These are phyloP conservation scores for Backusella psychrophila DNA, from an alignment of 192 early-diverging fungal species.

Conservation along the genomic window DNA sequence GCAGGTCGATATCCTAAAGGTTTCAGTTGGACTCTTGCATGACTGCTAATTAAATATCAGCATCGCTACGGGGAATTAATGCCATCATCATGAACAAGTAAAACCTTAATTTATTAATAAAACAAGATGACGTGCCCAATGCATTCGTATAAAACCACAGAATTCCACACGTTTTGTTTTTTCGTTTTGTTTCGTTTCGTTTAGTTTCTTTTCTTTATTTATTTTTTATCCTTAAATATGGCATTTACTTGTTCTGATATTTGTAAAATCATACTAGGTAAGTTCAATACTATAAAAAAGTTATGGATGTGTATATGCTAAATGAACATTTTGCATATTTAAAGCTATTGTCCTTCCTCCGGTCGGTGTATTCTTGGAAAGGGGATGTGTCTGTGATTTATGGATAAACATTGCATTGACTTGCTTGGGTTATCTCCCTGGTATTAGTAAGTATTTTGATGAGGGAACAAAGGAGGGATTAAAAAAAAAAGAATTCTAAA, in stretches of 20 bases:
- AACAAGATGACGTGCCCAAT: not conserved
- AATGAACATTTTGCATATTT: not conserved
- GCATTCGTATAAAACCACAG: not conserved
- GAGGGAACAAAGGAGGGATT: not conserved
- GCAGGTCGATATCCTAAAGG: no score
- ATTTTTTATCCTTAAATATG: not conserved
- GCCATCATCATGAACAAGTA: not conserved
- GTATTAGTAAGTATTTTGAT: constrained; percentile 34
- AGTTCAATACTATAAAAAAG: not conserved
- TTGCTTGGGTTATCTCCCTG: constrained; percentile 59
- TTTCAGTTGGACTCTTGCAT: no score
- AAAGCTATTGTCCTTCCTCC: constrained; percentile 49
- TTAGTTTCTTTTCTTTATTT: not conserved
- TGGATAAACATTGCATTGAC: constrained; percentile 62
- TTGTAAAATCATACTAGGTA: constrained; percentile 15
- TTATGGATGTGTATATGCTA: not conserved
- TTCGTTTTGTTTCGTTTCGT: not conserved
- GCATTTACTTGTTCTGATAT: constrained; percentile 23
- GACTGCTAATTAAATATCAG: no score
- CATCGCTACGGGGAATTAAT: not conserved
- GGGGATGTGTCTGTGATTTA: constrained; percentile 49
- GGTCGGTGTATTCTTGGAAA: constrained; percentile 61
- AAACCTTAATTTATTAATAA: not conserved
- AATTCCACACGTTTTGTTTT: not conserved
- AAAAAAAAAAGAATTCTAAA: not conserved